Evolutionary conservation across 768 basidiomycete genomes (phyloP), one percentile per base, ranked within the genome.

Genomic region (Guyanaporus albipodus): DNA sequence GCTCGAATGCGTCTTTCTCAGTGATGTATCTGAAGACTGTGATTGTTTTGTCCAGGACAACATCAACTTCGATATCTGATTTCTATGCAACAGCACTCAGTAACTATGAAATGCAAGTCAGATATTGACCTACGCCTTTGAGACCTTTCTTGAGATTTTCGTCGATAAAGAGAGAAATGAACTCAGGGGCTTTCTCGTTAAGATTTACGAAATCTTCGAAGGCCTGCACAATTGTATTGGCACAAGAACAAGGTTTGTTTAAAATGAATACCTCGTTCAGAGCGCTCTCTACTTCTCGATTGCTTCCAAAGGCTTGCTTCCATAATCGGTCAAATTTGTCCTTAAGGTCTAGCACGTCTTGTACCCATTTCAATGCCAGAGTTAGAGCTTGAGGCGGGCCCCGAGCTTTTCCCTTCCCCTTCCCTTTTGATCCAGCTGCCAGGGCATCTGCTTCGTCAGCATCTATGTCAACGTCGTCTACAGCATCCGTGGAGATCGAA

Each of bases 1-100:
- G 80, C 66, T 99, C 96, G 62, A 99, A 99, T 12, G 92, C 80
- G 61, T 99, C 96, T 68, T 98, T 98, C 67, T 98, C 94, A 2
- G 82, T 77, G 47, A 98, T 75, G 70, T 83, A 99, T 39, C 95
- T 80, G 79, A 99, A 99, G 23, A 98, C 80, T 2, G 84, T 89
- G 66, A 97, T 96, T 0, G 96, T 94, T 71, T 96, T 97, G 61
- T 97, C 95, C 49, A 99, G 71, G 6, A 95, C 80, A 27, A 66
- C 64, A 56, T 98, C 95, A 42, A 98, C 85, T 60, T 99, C 96
- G 17, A 76, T 73, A 48, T 98, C 96, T 22, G 89, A 82, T 94
- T 96, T 97, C 96, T 97, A 59, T 2, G 46, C 3, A 23, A 36
- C 14, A 26, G 29, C 18, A 21, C 27, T 52, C 15, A 48, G 28